Conservation (phyloP, 1,284 basidiomycete genomes). For the Exobasidium rhododendri region DNA sequence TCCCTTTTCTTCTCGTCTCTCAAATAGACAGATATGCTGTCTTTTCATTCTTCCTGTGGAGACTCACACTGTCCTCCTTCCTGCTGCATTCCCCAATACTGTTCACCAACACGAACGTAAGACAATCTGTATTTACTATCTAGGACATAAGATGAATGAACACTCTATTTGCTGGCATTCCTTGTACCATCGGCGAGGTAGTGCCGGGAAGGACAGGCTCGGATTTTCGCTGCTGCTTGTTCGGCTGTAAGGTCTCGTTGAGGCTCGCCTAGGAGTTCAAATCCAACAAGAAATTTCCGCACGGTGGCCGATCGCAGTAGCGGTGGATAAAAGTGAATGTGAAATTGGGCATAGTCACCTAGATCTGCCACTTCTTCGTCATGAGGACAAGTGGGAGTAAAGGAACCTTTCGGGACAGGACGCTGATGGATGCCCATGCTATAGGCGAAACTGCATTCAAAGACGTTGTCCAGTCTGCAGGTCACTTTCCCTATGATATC, state of each 20-base stretch:
- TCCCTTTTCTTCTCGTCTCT: too few relatives aligned
- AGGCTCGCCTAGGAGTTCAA: constrained; percentile 85
- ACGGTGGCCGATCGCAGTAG: constrained; percentile 77
- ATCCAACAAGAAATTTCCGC: constrained; percentile 87
- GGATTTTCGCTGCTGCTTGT: constrained; percentile 65
- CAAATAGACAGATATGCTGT: too few relatives aligned
- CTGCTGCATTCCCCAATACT: too few relatives aligned
- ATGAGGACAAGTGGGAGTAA: constrained; percentile 54
- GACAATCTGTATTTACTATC: not conserved
- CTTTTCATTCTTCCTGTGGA: too few relatives aligned
- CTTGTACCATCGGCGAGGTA: constrained; percentile 19
- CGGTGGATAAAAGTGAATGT: constrained; percentile 86
- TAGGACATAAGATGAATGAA: too few relatives aligned
- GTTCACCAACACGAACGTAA: not conserved
- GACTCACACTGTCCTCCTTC: too few relatives aligned
- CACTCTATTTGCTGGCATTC: too few relatives aligned
- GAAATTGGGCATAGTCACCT: constrained; percentile 66
- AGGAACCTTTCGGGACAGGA: constrained; percentile 61
- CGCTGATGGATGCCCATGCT: constrained; percentile 79
- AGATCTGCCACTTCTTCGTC: constrained; percentile 45
- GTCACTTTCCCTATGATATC: constrained; percentile 56
- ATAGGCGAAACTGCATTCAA: constrained; percentile 77
- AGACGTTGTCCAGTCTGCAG: constrained; percentile 50
- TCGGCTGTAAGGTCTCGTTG: constrained; percentile 89
- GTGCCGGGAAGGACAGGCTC: constrained; percentile 29